Evolutionary conservation across 1,139 yeast species (phyloP), one percentile per base, ranked within the genome.

Genomic region (Yamadazyma buinensis): DNA sequence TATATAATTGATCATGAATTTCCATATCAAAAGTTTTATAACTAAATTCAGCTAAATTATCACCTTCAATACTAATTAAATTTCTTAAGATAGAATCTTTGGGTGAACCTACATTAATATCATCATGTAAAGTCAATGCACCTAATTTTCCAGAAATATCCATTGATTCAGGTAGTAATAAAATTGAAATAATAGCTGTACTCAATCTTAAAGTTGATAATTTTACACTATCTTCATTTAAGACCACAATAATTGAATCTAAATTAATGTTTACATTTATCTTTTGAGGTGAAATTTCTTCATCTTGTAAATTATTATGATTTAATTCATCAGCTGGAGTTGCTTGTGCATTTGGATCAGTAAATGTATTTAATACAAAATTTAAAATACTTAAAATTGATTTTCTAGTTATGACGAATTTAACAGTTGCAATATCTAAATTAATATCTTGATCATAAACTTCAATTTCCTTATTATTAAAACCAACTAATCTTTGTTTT

Each of bases 191-290:
- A 33, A 75, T 72, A 2, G 96, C 97, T 8, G 84, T 76, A 36
- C 87, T 81, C 35, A 94, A 64, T 35, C 77, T 74, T 40, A 90
- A 54, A 0, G 96, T 87, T 0, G 96, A 95, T 30, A 94, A 57
- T 45, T 84, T 82, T 29, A 81, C 68, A 3, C 92, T 84, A 42
- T 87, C 95, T 49, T 92, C 97, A 52, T 86, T 85, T 30, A 94
- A 64, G 4, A 85, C 77, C 39, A 87, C 54, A 17, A 82, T 77
- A 12, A 92, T 76, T 50, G 95, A 82, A 37, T 81, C 87, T 51
- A 92, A 64, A 31, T 73, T 74, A 14, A 92, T 69, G 28, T 73
- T 69, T 27, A 90, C 81, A 37, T 80, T 78, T 29, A 87, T 82
- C 47, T 77, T 82, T 42, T 83, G 86, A 0, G 94, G 92, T 0